phyloP scores from a whole-genome alignment of 371 early-diverging fungal genomes.

The Lichtheimia ornata region DNA sequence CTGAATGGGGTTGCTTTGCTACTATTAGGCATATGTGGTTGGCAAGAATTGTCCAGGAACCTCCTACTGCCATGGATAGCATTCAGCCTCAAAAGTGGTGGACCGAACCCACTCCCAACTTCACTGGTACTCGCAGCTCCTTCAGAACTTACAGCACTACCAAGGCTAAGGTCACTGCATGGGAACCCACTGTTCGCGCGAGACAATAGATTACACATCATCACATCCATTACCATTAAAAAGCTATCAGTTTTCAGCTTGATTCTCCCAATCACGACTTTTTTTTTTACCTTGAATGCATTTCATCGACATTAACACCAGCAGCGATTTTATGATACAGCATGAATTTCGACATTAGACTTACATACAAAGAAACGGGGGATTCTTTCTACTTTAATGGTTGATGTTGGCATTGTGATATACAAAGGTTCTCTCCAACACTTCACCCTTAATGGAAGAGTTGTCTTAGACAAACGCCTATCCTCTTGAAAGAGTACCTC shows the following conservation, averaged over 20 bases:
- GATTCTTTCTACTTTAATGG: no score
- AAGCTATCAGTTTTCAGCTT: no score
- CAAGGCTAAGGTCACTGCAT: slow-evolving; percentile 75
- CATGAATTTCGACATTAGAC: background rate
- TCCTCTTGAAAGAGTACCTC: no score
- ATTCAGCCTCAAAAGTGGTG: slow-evolving; percentile 46
- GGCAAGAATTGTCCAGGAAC: slow-evolving; percentile 79
- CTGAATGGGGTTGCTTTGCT: background rate
- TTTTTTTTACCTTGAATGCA: no score
- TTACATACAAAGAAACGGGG: background rate
- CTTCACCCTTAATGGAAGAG: no score
- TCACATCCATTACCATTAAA: no score
- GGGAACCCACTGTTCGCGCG: slow-evolving; percentile 72
- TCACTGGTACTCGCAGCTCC: slow-evolving; percentile 74
- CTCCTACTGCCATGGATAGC: slow-evolving; percentile 62
- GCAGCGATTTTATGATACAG: no score
- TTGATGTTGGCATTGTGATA: no score
- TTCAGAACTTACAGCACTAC: slow-evolving; percentile 89
- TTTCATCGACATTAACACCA: no score
- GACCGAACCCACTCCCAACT: slow-evolving; percentile 60
- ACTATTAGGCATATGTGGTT: slow-evolving; percentile 89
- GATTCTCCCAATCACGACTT: no score
- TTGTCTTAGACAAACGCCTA: no score
- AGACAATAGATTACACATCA: slow-evolving; percentile 29
- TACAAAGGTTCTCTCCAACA: no score